Base-by-base conservation (phyloP, 306 rosid genomes). In the Begonia peltatifolia region DNA sequence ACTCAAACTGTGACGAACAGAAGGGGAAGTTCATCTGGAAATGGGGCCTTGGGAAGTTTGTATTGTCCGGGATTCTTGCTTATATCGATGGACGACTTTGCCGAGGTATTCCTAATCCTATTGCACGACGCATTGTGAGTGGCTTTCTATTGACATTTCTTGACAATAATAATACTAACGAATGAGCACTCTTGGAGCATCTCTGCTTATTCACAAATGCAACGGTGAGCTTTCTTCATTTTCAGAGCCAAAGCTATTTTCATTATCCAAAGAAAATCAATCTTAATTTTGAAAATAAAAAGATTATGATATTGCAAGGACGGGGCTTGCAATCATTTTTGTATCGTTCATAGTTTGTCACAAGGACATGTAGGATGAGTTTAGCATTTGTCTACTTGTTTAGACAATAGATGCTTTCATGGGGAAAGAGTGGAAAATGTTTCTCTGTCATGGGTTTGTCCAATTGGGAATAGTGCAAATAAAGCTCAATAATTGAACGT, bases 71-170 rank as follows among this genome's bases (percentile, higher is more conserved):
- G 54, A 63, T 86, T 53, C 60, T 90, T 64, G 99, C 99, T 22
- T 90, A 90, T 59, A 52, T 90, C 9, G 97, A 90, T 70, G 97
- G 97, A 25, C 77, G 87, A 47, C 62, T 86, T 41, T 90, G 95
- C 66, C 99, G 95, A 54, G 49, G 75, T 50, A 90, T 90, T 72
- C 95, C 95, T 14, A 71, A 79, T 59, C 99, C 95, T 50, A 67
- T 85, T 35, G 86, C 78, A 12, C 82, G 99, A 12, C 74, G 95
- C 63, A 80, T 86, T 50, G 94, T 90, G 50, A 90, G 95, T 56
- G 99, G 95, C 50, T 83, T 90, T 64, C 53, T 90, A 14, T 64
- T 90, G 66, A 85, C 85, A 67, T 84, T 66, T 46, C 85, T 90
- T 23, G 94, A 78, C 67, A 71, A 74, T 55, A 71, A 72, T 55